Evolutionary conservation across 129 eudicot genomes (phyloP).

Genomic region (Smallanthus sonchifolius): DNA sequence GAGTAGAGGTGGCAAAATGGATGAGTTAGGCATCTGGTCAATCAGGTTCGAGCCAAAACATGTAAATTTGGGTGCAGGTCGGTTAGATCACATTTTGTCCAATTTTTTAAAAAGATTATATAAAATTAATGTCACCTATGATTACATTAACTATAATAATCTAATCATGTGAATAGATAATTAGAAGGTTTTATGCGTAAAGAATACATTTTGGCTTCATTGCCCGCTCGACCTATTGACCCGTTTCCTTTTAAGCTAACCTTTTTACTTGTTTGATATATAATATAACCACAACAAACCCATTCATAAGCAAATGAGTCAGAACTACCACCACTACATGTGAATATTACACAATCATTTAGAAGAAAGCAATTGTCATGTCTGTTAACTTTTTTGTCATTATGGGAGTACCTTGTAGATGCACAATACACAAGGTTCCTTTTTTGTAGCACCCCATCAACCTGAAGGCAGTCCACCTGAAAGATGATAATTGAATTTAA

Average conservation of each 20-base stretch:
- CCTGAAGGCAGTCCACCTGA: slow-evolving; percentile 97
- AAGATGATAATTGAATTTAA: slow-evolving; percentile 13
- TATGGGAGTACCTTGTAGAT: slow-evolving; percentile 68
- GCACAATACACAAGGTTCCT: slow-evolving; percentile 98
- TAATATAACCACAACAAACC: not conserved
- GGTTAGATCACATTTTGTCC: not conserved
- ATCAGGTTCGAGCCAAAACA: not conserved
- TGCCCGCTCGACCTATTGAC: not conserved
- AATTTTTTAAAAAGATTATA: not conserved
- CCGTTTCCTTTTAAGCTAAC: not conserved
- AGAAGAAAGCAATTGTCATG: not conserved
- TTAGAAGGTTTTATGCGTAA: not conserved
- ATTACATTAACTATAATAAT: not conserved
- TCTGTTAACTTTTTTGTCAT: not conserved
- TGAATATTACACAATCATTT: not conserved
- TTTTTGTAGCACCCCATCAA: slow-evolving; percentile 82
- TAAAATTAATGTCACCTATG: not conserved
- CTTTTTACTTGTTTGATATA: not conserved
- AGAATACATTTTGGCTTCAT: not conserved
- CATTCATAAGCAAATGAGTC: not conserved
- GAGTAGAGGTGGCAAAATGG: not conserved
- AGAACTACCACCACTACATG: not conserved
- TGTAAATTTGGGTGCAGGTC: not conserved
- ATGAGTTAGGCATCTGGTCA: not conserved
- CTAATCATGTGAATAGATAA: not conserved